Conservation (phyloP, 2,329 filamentous ascomycete genomes). For the Pseudocercospora vitis region DNA sequence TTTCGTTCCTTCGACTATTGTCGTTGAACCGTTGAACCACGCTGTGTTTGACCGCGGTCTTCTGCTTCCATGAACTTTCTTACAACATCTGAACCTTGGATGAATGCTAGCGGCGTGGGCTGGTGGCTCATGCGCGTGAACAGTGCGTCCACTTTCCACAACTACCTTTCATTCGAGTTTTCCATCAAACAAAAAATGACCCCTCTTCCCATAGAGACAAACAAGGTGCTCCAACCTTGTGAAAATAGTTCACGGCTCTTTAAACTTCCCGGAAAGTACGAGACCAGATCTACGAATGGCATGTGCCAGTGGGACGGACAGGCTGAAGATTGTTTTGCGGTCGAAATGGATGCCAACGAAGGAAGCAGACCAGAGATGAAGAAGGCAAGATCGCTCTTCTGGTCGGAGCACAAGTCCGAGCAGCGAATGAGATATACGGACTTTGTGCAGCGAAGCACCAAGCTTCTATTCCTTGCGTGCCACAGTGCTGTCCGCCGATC, state of each 20-base stretch:
- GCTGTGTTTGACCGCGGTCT: too few relatives aligned
- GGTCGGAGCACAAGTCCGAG: background rate
- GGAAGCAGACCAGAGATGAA: background rate
- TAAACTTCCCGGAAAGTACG: conserved; percentile 1
- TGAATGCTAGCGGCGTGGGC: background rate
- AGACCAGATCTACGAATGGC: conserved; percentile 4
- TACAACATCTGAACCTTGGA: too few relatives aligned
- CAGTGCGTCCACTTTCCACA: background rate
- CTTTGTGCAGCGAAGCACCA: background rate
- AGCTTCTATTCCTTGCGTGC: background rate
- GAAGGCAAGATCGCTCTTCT: background rate
- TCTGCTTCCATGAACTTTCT: too few relatives aligned
- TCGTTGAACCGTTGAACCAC: too few relatives aligned
- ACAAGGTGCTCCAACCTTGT: background rate
- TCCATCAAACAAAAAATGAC: background rate
- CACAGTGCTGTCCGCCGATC: conserved; percentile 2
- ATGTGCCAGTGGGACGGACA: background rate
- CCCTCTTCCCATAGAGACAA: background rate
- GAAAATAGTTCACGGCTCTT: conserved; percentile 3
- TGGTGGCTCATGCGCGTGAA: background rate
- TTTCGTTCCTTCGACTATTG: too few relatives aligned
- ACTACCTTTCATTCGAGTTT: background rate
- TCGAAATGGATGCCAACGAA: conserved; percentile 1
- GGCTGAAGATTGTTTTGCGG: background rate
- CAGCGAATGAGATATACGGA: background rate